Percentiles rank a stretch among this genome's conserved stretches.
Evolutionary conservation across 768 basidiomycete genomes (phyloP).

Genomic region (Mycena crocata): DNA sequence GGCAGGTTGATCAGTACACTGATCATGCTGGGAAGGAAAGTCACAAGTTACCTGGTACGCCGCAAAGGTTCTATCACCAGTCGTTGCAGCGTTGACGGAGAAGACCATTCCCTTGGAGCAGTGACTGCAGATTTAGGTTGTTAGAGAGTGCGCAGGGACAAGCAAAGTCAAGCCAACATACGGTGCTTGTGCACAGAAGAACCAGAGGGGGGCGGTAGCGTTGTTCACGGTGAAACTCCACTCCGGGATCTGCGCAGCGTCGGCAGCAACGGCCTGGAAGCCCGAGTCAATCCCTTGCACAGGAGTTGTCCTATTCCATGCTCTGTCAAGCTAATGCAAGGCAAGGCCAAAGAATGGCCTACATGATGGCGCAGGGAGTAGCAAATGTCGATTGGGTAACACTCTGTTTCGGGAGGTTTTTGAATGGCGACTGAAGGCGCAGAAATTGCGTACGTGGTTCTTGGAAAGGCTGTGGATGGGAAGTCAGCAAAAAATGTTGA

Average conservation of each 20-base stretch:
- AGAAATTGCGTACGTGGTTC: slow-evolving; percentile 45
- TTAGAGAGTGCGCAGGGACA: neutral
- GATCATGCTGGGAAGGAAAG: too few species aligned
- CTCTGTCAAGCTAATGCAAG: neutral
- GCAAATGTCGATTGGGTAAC: slow-evolving; percentile 61
- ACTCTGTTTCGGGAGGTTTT: slow-evolving; percentile 40
- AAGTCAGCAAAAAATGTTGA: slow-evolving; percentile 6
- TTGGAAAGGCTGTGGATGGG: slow-evolving; percentile 35
- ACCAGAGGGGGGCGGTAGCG: slow-evolving; percentile 55
- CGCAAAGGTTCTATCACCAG: slow-evolving; percentile 49
- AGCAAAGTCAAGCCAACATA: slow-evolving; percentile 12
- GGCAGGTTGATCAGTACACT: neutral
- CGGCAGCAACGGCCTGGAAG: slow-evolving; percentile 45
- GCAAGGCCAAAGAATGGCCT: neutral
- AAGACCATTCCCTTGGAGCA: slow-evolving; percentile 60
- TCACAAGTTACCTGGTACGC: slow-evolving; percentile 52
- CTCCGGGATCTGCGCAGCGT: slow-evolving; percentile 45
- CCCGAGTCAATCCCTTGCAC: slow-evolving; percentile 53
- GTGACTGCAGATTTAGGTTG: slow-evolving; percentile 37
- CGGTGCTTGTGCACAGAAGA: slow-evolving; percentile 54
- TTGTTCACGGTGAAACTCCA: slow-evolving; percentile 54
- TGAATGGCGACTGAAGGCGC: neutral
- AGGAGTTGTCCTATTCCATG: slow-evolving; percentile 36
- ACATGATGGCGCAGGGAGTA: slow-evolving; percentile 50
- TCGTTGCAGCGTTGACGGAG: slow-evolving; percentile 52